Evolutionary conservation across 1,284 basidiomycete species (phyloP), one percentile per base, ranked within the genome.

Genomic region (Cutaneotrichosporon cutaneum): DNA sequence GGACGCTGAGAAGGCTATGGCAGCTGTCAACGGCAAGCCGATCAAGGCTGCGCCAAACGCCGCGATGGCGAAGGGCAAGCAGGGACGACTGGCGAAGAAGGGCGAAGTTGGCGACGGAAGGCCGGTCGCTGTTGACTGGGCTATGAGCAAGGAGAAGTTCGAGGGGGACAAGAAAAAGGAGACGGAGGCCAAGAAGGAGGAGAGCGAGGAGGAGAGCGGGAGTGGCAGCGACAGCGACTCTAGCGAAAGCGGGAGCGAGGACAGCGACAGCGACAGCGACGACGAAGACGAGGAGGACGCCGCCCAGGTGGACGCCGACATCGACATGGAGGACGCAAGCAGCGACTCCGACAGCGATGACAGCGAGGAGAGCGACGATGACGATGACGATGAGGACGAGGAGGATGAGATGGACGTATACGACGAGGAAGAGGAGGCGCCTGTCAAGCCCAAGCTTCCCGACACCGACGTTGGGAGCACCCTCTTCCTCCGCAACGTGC

Each of bases 81-180:
- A 78, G 16, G 60, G 60, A 10, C 50, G 60, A 5, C 21, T 57
- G n/a, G 54, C 54, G 14, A 63, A 57, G 36, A 67, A 68, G 48
- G 81, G 82, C 54, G 79, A 79, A 58, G 81, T 72, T n/a, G 76
- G 69, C 51, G 76, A 80, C 54, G 88, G 86, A 68, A 82, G 94
- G 54, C 82, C 86, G 18, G 90, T 97, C 26, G 93, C 94, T 6
- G 95, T 99, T 36, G 94, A 98, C 81, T 98, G 94, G 92, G 94
- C 94, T 6, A 79, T 98, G 72, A 92, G 91, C 75, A 96, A 98
- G 80, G 89, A 91, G 60, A 90, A 89, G 76, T 97, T 90, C 90
- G 87, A 90, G 72, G 72, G 75, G 27, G 77, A 87, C 85, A 79
- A 85, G 82, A 77, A 76, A 10, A 72, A 82, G 48, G 72, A 70